Evolutionary conservation across 2,329 filamentous ascomycete genomes (phyloP), one percentile per base, ranked within the genome.

Genomic region (Nigrospora osmanthi): DNA sequence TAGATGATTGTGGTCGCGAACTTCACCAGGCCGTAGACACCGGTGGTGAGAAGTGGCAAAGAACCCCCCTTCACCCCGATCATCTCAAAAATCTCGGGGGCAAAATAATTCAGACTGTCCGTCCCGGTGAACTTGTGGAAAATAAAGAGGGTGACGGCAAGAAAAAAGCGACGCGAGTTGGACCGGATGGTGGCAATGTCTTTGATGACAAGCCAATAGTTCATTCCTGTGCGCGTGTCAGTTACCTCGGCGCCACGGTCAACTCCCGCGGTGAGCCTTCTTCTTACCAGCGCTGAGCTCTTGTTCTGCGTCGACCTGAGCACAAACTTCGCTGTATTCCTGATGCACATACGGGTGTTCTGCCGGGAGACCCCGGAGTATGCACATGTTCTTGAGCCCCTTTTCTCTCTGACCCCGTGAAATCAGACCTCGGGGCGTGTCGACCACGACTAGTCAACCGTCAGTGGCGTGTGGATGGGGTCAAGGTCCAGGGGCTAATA

Each of bases 91-190:
- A 68, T 67, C 42, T 65, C 58, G 2, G 64, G 63, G 0, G 64
- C 61, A 34, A 63, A 69, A 47, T 69, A 69, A 52, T 68, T 68
- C 15, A 69, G 42, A 6, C 57, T 58, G 48, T 68, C 63, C 1
- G 63, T 68, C 1, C 66, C 65, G 2, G 64, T 69, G 19, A 67
- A 61, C 33, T 69, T 68, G 50, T 69, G 65, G 45, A 68, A 68
- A 1, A 69, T 36, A 44, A 66, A 66, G 11, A 66, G 48, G 52
- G 61, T 62, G 3, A 60, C 52, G 2, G 62, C 57, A 10, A 65
- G 52, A 44, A 65, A 58, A 40, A 65, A 60, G 1, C 62, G 60
- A 12, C 59, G 58, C 2, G 58, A 51, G 37, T 64, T 66, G 43
- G 54, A 60, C 13, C 45, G 50, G 17, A 59, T 54, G 7, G 52